Evolutionary conservation across 352 stramenopile species (phyloP).

Genomic region (Blastocystis sp.): DNA sequence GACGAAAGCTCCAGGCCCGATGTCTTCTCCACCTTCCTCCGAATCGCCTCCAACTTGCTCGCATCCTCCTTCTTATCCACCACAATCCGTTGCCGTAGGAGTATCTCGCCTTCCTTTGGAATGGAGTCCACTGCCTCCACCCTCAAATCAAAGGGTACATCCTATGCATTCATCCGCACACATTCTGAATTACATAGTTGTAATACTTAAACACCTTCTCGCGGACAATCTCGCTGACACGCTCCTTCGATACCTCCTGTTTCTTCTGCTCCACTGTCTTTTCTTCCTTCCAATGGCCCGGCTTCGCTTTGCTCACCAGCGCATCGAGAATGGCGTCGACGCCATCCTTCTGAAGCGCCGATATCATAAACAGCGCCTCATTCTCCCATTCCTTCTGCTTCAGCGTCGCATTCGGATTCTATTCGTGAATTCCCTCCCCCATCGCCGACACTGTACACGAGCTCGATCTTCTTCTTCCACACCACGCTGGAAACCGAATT

Average conservation of each 20-base stretch:
- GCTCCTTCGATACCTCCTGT: neutral
- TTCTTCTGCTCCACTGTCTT: neutral
- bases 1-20: constrained; percentile 14
- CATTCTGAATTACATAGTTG: neutral
- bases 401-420: neutral
- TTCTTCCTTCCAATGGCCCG: constrained; percentile 13
- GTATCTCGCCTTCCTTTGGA: neutral
- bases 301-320: constrained; percentile 50
- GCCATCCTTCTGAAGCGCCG: constrained; percentile 48
- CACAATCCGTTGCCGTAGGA: neutral
- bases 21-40: constrained; percentile 47
- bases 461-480: constrained; percentile 60
- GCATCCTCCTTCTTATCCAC: neutral
- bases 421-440: neutral
- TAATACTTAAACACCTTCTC: constrained; percentile 68
- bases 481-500: constrained; percentile 42
- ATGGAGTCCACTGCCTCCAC: neutral
- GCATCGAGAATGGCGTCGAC: constrained; percentile 37
- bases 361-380: constrained; percentile 66
- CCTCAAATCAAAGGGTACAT: constrained; percentile 43
- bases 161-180: neutral
- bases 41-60: constrained; percentile 1
- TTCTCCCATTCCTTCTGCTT: constrained; percentile 63
- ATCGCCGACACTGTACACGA: neutral
- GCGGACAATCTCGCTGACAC: constrained; percentile 52